Percentiles rank a stretch among this genome's conserved stretches.
phyloP scores from a whole-genome alignment of 345 rosid species.

The Acer negundo region DNA sequence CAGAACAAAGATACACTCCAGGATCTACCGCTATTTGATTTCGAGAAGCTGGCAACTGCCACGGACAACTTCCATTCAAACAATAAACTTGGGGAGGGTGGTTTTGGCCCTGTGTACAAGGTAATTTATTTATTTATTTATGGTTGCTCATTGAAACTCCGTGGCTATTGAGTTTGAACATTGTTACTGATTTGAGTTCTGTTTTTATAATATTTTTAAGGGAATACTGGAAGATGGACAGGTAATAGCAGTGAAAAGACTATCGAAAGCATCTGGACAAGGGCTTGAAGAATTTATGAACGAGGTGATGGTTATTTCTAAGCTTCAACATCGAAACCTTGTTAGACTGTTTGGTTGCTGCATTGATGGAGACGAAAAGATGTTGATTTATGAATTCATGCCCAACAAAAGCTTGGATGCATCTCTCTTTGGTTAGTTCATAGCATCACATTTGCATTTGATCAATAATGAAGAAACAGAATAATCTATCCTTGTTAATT shows the following conservation, averaged over 20 bases:
- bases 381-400: background rate
- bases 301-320: background rate
- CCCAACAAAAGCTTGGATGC: slow-evolving; percentile 1
- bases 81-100: slow-evolving; percentile 1
- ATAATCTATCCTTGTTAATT: no score
- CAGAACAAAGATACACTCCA: background rate
- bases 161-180: background rate
- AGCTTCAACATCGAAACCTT: background rate
- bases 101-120: background rate
- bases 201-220: background rate
- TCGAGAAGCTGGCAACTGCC: background rate
- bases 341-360: background rate
- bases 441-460: background rate
- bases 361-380: background rate
- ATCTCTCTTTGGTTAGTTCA: background rate
- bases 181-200: background rate
- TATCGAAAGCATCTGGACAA: background rate
- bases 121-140: background rate
- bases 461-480: background rate
- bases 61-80: background rate
- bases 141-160: background rate
- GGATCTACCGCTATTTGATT: background rate
- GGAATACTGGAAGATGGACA: background rate
- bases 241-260: background rate
- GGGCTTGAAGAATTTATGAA: background rate